Evolutionary conservation across 1,284 basidiomycete genomes (phyloP).

Genomic region (Cerioporus squamosus): DNA sequence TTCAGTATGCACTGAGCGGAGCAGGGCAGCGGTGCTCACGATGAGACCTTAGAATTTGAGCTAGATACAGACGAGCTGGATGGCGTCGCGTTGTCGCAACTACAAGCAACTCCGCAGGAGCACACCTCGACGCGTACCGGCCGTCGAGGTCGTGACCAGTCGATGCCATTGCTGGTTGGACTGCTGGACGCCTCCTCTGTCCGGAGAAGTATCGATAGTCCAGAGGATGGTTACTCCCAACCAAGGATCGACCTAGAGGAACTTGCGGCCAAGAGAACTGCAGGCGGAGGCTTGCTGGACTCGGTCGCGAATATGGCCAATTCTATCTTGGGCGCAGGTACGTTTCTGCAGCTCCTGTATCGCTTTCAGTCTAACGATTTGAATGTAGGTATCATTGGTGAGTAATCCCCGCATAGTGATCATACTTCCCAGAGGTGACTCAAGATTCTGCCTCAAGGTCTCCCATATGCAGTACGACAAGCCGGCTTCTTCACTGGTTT

Average conservation of each 20-base stretch:
- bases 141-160: constrained; percentile 50
- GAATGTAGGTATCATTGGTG: constrained; percentile 81
- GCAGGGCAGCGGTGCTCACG: neutral
- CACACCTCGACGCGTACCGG: constrained; percentile 35
- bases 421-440: neutral
- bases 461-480: constrained; percentile 92
- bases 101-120: constrained; percentile 36
- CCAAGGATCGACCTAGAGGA: constrained; percentile 61
- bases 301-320: constrained; percentile 96
- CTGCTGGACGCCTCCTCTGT: constrained; percentile 66
- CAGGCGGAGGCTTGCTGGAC: constrained; percentile 82
- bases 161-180: constrained; percentile 78
- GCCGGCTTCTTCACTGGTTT: constrained; percentile 93
- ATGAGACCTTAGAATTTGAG: constrained; percentile 63
- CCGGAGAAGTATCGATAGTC: constrained; percentile 54
- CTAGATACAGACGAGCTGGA: constrained; percentile 79
- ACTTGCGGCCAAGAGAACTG: constrained; percentile 63
- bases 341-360: constrained; percentile 2
- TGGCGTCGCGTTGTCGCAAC: constrained; percentile 50
- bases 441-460: constrained; percentile 48
- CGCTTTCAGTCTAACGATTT: constrained; percentile 2
- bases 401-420: constrained; percentile 10
- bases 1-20: neutral
- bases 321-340: constrained; percentile 94
- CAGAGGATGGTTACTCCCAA: constrained; percentile 37